phyloP scores from a whole-genome alignment of 106 monocot genomes.

The Acorus calamus region DNA sequence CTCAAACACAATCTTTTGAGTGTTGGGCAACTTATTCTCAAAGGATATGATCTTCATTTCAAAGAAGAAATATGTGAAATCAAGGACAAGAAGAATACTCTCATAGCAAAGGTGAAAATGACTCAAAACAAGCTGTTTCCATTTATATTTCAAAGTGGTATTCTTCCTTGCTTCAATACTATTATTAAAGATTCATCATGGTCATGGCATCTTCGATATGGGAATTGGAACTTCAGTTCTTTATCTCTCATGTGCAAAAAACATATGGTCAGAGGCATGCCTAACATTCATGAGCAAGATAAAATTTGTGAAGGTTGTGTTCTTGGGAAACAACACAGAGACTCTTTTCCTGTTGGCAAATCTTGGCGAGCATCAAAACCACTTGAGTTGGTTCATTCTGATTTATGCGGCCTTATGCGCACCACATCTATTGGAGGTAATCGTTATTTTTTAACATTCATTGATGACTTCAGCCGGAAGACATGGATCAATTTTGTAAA shows the following conservation, averaged over 20 bases:
- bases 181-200: too few relatives aligned
- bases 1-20: too few relatives aligned
- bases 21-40: too few relatives aligned
- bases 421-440: background rate
- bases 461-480: slow-evolving; percentile 7
- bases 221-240: slow-evolving; percentile 1
- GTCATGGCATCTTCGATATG: too few relatives aligned
- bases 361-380: background rate
- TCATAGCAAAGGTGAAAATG: too few relatives aligned
- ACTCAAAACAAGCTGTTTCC: too few relatives aligned
- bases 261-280: slow-evolving; percentile 2
- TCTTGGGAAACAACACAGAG: slow-evolving; percentile 1
- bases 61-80: too few relatives aligned
- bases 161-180: too few relatives aligned
- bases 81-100: too few relatives aligned
- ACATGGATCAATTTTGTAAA: too few relatives aligned
- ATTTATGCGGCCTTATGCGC: background rate
- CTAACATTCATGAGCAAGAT: background rate
- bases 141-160: too few relatives aligned
- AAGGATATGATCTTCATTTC: too few relatives aligned
- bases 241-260: background rate
- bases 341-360: slow-evolving; percentile 7
- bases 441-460: slow-evolving; percentile 9
- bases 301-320: slow-evolving; percentile 14
- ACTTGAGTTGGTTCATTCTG: slow-evolving; percentile 7